Evolutionary conservation across 345 rosid species (phyloP).

Genomic region (Acer campestre): DNA sequence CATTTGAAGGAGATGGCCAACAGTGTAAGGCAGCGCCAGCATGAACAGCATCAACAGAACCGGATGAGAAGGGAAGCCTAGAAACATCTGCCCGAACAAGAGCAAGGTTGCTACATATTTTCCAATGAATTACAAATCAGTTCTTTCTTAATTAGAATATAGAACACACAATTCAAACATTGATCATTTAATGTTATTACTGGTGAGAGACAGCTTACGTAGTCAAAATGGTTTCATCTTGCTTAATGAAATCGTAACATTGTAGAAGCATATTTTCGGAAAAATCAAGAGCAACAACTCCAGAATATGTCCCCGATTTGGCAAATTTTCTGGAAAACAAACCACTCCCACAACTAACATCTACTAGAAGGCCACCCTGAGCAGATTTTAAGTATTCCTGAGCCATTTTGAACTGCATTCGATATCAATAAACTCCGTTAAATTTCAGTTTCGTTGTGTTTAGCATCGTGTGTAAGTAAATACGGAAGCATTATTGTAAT

Average conservation of each 20-base stretch:
- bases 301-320: constrained; percentile 69
- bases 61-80: constrained; percentile 82
- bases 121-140: constrained; percentile 19
- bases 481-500: not conserved
- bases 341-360: constrained; percentile 97
- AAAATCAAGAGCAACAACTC: constrained; percentile 87
- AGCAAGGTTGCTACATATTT: constrained; percentile 65
- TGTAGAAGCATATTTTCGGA: constrained; percentile 98
- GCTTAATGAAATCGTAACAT: constrained; percentile 76
- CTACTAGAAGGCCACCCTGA: constrained; percentile 81
- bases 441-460: too few species aligned
- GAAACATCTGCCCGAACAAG: constrained; percentile 93
- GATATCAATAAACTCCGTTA: not conserved
- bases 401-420: constrained; percentile 89
- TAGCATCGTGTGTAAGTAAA: not conserved
- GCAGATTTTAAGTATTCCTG: constrained; percentile 80
- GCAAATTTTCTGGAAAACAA: constrained; percentile 89
- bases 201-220: constrained; percentile 31
- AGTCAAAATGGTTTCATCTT: constrained; percentile 46
- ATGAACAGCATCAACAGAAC: constrained; percentile 87
- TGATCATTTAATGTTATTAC: not conserved
- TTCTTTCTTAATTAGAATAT: constrained; percentile 13
- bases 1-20: constrained; percentile 97
- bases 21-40: constrained; percentile 97
- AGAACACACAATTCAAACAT: not conserved